Conservation (phyloP, 2,329 filamentous ascomycete genomes). For the Botrytis cinerea region DNA sequence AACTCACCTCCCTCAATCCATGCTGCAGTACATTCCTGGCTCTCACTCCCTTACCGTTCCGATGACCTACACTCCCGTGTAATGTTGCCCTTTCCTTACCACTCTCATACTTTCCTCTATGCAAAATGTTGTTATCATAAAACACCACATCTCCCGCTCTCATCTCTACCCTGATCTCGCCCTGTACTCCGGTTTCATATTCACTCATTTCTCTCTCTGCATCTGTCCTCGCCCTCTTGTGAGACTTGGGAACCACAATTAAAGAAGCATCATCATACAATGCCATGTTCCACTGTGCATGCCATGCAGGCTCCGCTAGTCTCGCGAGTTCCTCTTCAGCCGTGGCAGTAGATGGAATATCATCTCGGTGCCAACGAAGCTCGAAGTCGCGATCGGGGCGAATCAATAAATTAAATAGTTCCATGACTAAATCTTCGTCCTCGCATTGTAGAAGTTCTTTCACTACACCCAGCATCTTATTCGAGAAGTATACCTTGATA, state of each 20-base stretch:
- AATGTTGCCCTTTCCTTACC: slow-evolving; percentile 66
- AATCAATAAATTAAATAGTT: slow-evolving; percentile 84
- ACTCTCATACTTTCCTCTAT: slow-evolving; percentile 66
- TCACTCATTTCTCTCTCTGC: slow-evolving; percentile 67
- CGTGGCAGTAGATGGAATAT: slow-evolving; percentile 67
- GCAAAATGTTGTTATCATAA: slow-evolving; percentile 88
- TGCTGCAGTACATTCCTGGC: slow-evolving; percentile 77
- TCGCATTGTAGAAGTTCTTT: slow-evolving; percentile 59
- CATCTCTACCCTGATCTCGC: slow-evolving; percentile 65
- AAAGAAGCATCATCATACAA: slow-evolving; percentile 74
- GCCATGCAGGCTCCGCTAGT: slow-evolving; percentile 62
- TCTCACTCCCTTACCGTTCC: slow-evolving; percentile 54
- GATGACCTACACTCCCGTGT: slow-evolving; percentile 70
- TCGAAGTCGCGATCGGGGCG: slow-evolving; percentile 70
- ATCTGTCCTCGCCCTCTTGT: slow-evolving; percentile 69
- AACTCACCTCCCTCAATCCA: slow-evolving; percentile 55
- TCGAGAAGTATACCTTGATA: slow-evolving; percentile 70
- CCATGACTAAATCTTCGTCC: slow-evolving; percentile 74
- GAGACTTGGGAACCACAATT: slow-evolving; percentile 76
- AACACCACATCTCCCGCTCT: slow-evolving; percentile 79
- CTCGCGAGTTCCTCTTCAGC: slow-evolving; percentile 66
- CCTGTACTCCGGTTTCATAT: slow-evolving; percentile 61
- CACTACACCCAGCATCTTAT: slow-evolving; percentile 62
- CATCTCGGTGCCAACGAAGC: slow-evolving; percentile 83
- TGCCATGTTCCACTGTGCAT: slow-evolving; percentile 87